These are phyloP conservation scores for Saraca asoca DNA, from an alignment of 331 rosid genomes.

Conservation along the genomic window DNA sequence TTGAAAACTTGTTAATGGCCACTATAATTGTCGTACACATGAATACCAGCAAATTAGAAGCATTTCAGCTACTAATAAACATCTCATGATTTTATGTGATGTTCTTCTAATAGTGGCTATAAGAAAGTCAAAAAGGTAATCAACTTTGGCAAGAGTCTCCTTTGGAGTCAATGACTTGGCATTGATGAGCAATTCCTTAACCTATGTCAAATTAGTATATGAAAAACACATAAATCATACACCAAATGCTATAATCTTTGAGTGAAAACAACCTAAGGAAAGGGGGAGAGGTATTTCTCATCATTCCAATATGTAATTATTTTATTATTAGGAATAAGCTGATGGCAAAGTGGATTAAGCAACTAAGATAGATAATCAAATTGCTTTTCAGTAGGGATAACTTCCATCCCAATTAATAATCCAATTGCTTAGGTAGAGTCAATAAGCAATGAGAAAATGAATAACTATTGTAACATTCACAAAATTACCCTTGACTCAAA, in stretches of 20 bases:
- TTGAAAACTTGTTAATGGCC: no score
- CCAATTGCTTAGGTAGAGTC: constrained; percentile 85
- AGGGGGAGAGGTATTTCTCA: constrained; percentile 12
- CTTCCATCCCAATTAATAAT: constrained; percentile 91
- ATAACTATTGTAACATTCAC: constrained; percentile 22
- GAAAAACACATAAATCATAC: no score
- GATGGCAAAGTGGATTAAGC: constrained; percentile 88
- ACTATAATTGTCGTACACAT: no score
- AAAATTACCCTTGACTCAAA: constrained; percentile 26
- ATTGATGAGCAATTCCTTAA: constrained; percentile 48
- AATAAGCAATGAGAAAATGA: constrained; percentile 28
- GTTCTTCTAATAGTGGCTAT: no score
- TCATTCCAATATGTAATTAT: constrained; percentile 13
- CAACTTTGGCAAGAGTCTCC: constrained; percentile 51
- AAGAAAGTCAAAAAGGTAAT: no score
- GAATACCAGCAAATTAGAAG: no score
- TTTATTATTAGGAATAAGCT: constrained; percentile 51
- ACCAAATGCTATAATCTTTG: not conserved
- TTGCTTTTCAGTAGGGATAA: constrained; percentile 74
- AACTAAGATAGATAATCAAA: constrained; percentile 87
- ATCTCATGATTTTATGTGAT: no score
- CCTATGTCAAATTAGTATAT: constrained; percentile 40
- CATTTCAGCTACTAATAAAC: no score
- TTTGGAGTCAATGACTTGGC: constrained; percentile 45
- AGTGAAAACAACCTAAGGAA: not conserved